Evolutionary conservation across 768 basidiomycete species (phyloP), one percentile per base, ranked within the genome.

Genomic region (Daedaleopsis nitida): DNA sequence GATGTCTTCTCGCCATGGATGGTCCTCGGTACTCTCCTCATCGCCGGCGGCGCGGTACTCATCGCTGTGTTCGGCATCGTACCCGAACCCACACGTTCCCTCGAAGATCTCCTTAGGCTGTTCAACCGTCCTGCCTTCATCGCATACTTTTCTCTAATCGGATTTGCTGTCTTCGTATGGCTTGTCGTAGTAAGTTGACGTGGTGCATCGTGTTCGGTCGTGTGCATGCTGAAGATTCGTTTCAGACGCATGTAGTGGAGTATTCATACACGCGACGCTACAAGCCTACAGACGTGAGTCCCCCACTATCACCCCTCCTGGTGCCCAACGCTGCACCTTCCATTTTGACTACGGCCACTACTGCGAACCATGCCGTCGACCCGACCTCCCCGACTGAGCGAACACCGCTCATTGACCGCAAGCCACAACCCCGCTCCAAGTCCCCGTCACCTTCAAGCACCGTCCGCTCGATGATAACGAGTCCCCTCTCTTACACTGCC

Each of bases 11-110:
- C 92, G 5, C 82, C 82, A 1, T 91, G 87, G 80, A 91, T 94
- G 84, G 77, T 92, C 48, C 75, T 92, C n/a, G 94, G 92, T 53
- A 96, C 94, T 2, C 74, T 91, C 45, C 79, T 96, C 70, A 94
- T 98, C 63, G 91, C 92, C 1, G 86, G 86, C 17, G 95, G 94
- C 32, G 94, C 95, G 7, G 86, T 92, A 44, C 81, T 96, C 62
- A 94, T 98, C 59, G 94, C 91, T 16, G 76, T 94, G 52, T 98
- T 96, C 69, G 95, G 95, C 50, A 92, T 95, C 66, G 92, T 98
- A 0, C 87, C 91, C 19, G 94, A 96, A 74, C 85, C 85, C 13
- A 93, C 91, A 12, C 91, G 91, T 63, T 88, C 90, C 1, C 78
- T 98, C 17, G 91, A 94, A 60, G 93, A 95, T 71, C 82, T 98